These are phyloP conservation scores for Arthrobotrys megalospora DNA, from an alignment of 2,329 filamentous ascomycete genomes.

Conservation along the genomic window DNA sequence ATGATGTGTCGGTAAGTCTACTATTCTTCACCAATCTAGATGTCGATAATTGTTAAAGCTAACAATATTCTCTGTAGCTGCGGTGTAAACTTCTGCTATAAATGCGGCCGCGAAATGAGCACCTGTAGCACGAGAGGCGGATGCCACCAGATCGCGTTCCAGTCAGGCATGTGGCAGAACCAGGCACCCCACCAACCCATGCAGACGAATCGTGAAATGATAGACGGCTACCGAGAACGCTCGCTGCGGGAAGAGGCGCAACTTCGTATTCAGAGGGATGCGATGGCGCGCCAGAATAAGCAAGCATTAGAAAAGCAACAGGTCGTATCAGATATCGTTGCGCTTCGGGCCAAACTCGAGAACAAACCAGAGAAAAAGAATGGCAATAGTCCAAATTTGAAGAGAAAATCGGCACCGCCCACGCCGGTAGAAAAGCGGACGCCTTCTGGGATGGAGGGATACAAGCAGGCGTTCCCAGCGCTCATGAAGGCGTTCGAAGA, in stretches of 20 bases:
- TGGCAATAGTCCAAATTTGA: slow-evolving; percentile 11
- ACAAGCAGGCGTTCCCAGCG: slow-evolving; percentile 23
- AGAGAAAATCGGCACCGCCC: neutral
- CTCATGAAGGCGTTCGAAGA: slow-evolving; percentile 44
- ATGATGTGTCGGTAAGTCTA: slow-evolving; percentile 54
- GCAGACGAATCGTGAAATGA: slow-evolving; percentile 1
- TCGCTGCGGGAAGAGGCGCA: slow-evolving; percentile 15
- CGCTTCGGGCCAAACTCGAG: slow-evolving; percentile 50
- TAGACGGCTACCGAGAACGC: slow-evolving; percentile 31
- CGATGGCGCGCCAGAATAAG: slow-evolving; percentile 31
- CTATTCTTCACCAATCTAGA: too few relatives aligned
- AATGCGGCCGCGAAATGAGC: slow-evolving; percentile 45
- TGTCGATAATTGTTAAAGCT: neutral
- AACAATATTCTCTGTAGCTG: slow-evolving; percentile 30
- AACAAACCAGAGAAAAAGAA: slow-evolving; percentile 26
- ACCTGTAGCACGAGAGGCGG: slow-evolving; percentile 11
- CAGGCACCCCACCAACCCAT: slow-evolving; percentile 46
- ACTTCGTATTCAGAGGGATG: neutral
- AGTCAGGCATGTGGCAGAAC: slow-evolving; percentile 48
- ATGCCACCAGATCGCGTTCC: slow-evolving; percentile 53
- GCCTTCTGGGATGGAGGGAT: slow-evolving; percentile 7
- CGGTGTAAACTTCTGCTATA: slow-evolving; percentile 55
- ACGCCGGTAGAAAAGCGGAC: slow-evolving; percentile 15
- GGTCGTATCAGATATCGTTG: slow-evolving; percentile 33
- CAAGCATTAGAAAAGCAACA: slow-evolving; percentile 39